A percentile compares a stretch with the other conserved stretches of the same genome.
Conservation (phyloP, 768 basidiomycete species). For the Kwoniella newhampshirensis region DNA sequence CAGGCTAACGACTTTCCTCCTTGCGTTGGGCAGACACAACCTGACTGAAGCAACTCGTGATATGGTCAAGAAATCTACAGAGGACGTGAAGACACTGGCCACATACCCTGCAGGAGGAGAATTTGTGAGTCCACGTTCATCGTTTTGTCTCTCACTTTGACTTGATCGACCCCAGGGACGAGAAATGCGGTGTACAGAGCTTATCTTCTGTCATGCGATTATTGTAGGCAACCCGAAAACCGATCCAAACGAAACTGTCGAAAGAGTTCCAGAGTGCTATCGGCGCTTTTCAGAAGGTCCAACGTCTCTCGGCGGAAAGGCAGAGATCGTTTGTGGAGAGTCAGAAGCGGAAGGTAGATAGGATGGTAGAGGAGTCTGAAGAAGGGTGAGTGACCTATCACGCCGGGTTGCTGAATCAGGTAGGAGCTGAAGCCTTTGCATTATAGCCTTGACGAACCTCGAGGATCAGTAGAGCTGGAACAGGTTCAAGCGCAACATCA, state of each 20-base stretch:
- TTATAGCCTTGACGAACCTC: slow-evolving; percentile 27
- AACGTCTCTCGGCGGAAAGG: slow-evolving; percentile 82
- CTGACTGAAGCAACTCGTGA: slow-evolving; percentile 89
- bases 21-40: slow-evolving; percentile 66
- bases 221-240: slow-evolving; percentile 44
- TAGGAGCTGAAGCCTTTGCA: not conserved
- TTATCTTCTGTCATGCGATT: not conserved
- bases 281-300: slow-evolving; percentile 86
- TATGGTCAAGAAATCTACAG: slow-evolving; percentile 90
- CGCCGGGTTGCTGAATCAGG: no score
- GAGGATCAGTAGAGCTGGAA: slow-evolving; percentile 48
- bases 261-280: slow-evolving; percentile 88
- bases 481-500: slow-evolving; percentile 49
- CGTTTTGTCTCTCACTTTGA: not conserved
- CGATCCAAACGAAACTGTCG: slow-evolving; percentile 79
- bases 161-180: not conserved
- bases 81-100: slow-evolving; percentile 86
- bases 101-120: slow-evolving; percentile 57
- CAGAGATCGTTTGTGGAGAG: slow-evolving; percentile 86
- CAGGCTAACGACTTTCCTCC: no score
- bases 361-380: slow-evolving; percentile 56
- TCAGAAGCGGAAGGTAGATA: slow-evolving; percentile 79
- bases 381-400: slow-evolving; percentile 19
- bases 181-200: no score
- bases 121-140: slow-evolving; percentile 23